These are phyloP conservation scores for Tanacetum coccineum DNA, from an alignment of 129 eudicot genomes.

Conservation along the genomic window DNA sequence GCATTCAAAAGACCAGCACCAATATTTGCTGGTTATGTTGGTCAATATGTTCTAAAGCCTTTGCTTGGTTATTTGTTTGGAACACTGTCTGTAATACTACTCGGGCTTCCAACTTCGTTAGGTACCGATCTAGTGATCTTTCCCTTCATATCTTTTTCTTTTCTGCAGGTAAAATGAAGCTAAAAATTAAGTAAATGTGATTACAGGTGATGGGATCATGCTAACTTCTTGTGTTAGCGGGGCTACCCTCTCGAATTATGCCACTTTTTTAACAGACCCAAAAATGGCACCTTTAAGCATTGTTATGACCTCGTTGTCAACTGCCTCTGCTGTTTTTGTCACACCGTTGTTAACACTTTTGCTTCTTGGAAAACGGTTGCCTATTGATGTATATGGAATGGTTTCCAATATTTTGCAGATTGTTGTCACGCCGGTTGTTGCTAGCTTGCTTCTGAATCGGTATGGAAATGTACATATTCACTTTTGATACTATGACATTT, in stretches of 20 bases:
- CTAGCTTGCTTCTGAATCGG: conserved; percentile 76
- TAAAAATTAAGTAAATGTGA: background rate
- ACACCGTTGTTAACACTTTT: conserved; percentile 69
- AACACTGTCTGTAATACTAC: conserved; percentile 41
- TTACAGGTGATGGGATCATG: conserved; percentile 82
- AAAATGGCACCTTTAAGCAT: conserved; percentile 88
- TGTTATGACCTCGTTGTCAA: conserved; percentile 82
- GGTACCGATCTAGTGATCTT: conserved; percentile 43
- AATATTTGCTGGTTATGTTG: conserved; percentile 65
- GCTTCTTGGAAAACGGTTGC: conserved; percentile 75
- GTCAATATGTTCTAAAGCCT: conserved; percentile 79
- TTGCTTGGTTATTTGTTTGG: conserved; percentile 75
- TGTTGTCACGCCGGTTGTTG: conserved; percentile 72
- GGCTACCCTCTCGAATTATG: conserved; percentile 88
- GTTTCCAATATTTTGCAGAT: conserved; percentile 72
- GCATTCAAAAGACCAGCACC: conserved; percentile 76
- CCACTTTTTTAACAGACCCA: conserved; percentile 82
- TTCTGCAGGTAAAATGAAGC: background rate
- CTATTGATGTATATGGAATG: conserved; percentile 87
- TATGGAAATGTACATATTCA: background rate
- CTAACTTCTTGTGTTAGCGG: conserved; percentile 86
- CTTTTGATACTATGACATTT: too few species aligned
- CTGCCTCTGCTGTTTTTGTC: conserved; percentile 71
- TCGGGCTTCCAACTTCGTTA: conserved; percentile 60
- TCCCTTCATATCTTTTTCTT: background rate